These are phyloP conservation scores for Boletellus ananiceps DNA, from an alignment of 768 basidiomycete genomes.

Conservation along the genomic window DNA sequence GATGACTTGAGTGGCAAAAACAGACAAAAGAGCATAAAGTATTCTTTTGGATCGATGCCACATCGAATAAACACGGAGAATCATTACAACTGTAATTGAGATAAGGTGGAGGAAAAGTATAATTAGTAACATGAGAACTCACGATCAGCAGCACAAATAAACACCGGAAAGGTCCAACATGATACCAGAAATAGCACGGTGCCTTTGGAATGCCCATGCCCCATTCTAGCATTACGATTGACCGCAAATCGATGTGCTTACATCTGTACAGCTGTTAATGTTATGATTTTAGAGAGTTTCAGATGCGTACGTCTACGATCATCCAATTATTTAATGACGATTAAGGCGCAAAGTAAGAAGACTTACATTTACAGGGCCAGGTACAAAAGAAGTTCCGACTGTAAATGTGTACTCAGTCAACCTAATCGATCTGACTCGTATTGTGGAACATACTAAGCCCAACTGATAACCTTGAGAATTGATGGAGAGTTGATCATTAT, in stretches of 20 bases:
- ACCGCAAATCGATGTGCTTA: neutral
- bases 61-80: constrained; percentile 9
- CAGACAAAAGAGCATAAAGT: neutral
- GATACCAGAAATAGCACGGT: neutral
- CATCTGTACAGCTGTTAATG: neutral
- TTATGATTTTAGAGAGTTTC: too few relatives aligned
- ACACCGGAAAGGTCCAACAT: neutral
- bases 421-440: neutral
- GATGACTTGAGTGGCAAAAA: neutral
- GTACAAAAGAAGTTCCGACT: neutral
- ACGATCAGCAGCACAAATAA: constrained; percentile 3
- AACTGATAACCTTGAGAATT: neutral
- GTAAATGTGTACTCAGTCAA: neutral
- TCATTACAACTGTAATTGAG: constrained; percentile 5
- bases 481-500: too few relatives aligned
- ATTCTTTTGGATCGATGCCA: constrained; percentile 4
- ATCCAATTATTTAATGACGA: neutral
- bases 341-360: neutral
- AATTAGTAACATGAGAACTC: neutral
- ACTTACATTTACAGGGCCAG: neutral
- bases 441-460: neutral
- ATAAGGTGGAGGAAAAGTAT: neutral
- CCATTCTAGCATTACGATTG: neutral
- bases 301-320: neutral
- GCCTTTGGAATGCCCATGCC: neutral